phyloP scores from a whole-genome alignment of 148 eudicot genomes.

The Polygonum aviculare region DNA sequence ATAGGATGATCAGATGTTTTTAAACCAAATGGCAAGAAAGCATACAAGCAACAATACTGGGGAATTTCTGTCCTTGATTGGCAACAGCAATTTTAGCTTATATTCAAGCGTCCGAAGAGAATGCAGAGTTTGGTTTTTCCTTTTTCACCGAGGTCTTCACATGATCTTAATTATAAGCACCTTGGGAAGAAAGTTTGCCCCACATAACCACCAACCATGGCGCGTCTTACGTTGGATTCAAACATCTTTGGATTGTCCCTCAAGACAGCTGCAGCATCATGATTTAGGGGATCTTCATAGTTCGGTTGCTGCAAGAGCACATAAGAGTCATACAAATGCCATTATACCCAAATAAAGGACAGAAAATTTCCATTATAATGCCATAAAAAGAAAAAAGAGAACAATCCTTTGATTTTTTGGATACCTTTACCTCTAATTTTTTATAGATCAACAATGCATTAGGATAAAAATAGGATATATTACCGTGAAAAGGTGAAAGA shows the following conservation, averaged over 20 bases:
- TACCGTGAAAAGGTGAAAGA: constrained; percentile 81
- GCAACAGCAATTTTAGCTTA: constrained; percentile 1
- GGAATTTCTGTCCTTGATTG: not conserved
- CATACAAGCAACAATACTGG: not conserved
- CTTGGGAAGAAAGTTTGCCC: constrained; percentile 28
- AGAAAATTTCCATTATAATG: not conserved
- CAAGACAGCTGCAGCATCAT: constrained; percentile 84
- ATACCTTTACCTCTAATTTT: not conserved
- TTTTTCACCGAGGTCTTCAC: not conserved
- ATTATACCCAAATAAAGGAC: not conserved
- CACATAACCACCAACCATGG: constrained; percentile 83
- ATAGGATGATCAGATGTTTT: not conserved
- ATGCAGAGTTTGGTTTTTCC: not conserved
- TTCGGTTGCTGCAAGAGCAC: constrained; percentile 66
- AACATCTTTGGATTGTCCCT: constrained; percentile 85
- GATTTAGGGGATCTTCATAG: constrained; percentile 87
- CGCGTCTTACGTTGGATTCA: constrained; percentile 65
- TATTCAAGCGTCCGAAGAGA: not conserved
- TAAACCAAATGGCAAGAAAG: not conserved
- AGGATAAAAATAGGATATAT: not conserved
- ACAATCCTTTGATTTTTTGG: not conserved
- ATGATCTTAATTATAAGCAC: not conserved
- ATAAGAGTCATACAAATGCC: not conserved
- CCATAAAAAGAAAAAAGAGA: not conserved
- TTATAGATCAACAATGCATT: not conserved